Percentiles rank a stretch among this genome's conserved stretches.
These are phyloP conservation scores for Zoysia matrella DNA, from an alignment of 202 grass and related monocot species.

Conservation along the genomic window DNA sequence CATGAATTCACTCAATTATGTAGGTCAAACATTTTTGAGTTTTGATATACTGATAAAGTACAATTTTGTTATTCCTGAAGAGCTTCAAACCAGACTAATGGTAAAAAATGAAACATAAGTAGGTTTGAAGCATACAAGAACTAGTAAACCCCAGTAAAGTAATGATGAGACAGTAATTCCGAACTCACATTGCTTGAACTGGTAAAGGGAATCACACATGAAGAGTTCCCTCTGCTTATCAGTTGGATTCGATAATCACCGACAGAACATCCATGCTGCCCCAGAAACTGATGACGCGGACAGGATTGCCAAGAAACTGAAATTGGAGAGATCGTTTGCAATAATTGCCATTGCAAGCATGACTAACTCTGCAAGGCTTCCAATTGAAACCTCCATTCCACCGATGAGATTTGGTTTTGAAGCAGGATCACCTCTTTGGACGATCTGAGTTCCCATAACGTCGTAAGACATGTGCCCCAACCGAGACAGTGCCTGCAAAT, in stretches of 20 bases:
- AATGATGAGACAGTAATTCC: background rate
- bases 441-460: slow-evolving; percentile 91
- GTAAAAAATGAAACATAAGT: background rate
- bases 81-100: background rate
- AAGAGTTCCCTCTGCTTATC: slow-evolving; percentile 88
- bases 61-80: background rate
- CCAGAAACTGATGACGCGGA: slow-evolving; percentile 73
- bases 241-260: slow-evolving; percentile 86
- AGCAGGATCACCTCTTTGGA: slow-evolving; percentile 84
- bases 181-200: slow-evolving; percentile 53
- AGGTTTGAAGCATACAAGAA: background rate
- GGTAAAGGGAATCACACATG: slow-evolving; percentile 67
- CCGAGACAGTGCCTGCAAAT: slow-evolving; percentile 76
- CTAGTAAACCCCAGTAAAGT: background rate
- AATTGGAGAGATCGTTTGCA: slow-evolving; percentile 87
- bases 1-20: background rate
- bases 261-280: slow-evolving; percentile 87
- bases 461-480: slow-evolving; percentile 98
- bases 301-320: slow-evolving; percentile 82
- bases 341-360: slow-evolving; percentile 95
- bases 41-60: background rate
- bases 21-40: slow-evolving; percentile 4
- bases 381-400: slow-evolving; percentile 90
- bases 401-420: slow-evolving; percentile 97
- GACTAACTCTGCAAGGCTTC: slow-evolving; percentile 89